Conservation (phyloP, 1,139 yeast species). For the Kodamaea fungicola region DNA sequence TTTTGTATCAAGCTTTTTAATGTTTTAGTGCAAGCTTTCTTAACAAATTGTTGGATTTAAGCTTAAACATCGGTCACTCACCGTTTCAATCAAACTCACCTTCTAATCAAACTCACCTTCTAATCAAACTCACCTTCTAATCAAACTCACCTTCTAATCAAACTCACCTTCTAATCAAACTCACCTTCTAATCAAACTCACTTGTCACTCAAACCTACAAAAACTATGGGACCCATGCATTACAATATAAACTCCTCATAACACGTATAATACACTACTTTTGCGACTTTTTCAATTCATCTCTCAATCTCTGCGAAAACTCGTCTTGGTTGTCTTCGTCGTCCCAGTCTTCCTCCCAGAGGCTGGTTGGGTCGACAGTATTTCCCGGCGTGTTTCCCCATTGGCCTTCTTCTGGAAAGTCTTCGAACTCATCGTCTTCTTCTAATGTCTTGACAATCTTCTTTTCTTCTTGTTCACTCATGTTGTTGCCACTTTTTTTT, state of each 20-base stretch:
- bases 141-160: too few species aligned
- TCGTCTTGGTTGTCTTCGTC: conserved; percentile 88
- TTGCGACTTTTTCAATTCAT: conserved; percentile 34
- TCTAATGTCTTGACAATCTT: conserved; percentile 62
- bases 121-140: too few species aligned
- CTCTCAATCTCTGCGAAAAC: conserved; percentile 66
- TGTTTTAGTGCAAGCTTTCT: too few species aligned
- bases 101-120: too few species aligned
- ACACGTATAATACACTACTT: conserved; percentile 7
- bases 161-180: too few species aligned
- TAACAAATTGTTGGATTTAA: too few species aligned
- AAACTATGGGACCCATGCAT: too few species aligned
- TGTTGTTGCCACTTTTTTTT: not conserved
- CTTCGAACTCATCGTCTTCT: conserved; percentile 94
- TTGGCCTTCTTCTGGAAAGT: conserved; percentile 78
- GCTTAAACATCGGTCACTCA: too few species aligned
- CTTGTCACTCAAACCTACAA: not conserved
- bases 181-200: too few species aligned
- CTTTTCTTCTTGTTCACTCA: conserved; percentile 18
- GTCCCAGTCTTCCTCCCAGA: conserved; percentile 98
- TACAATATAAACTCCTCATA: not conserved
- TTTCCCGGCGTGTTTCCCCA: conserved; percentile 37
- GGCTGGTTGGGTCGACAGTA: conserved; percentile 40
- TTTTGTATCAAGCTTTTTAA: too few species aligned
- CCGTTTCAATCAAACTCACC: too few species aligned